Conservation (phyloP, 2,329 filamentous ascomycete genomes). For the Claviceps pazoutovae region DNA sequence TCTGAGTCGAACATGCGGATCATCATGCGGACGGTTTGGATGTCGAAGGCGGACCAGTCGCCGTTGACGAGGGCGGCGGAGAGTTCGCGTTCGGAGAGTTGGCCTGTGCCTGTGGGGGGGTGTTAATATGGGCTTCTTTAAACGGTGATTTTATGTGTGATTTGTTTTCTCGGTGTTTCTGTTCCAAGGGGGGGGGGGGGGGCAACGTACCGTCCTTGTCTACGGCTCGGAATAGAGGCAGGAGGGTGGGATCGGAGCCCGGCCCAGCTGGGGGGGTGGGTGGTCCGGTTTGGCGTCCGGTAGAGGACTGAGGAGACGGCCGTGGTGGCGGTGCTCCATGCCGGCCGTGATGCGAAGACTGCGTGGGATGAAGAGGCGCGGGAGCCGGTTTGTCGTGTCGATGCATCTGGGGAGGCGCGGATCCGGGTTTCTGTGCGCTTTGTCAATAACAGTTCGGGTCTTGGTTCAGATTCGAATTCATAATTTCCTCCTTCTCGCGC, state of each 20-base stretch:
- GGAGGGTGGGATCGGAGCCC: conserved; percentile 56
- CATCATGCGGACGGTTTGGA: conserved; percentile 95
- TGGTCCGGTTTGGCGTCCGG: conserved; percentile 44
- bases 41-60: conserved; percentile 88
- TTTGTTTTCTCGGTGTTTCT: too few relatives aligned
- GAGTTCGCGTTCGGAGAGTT: conserved; percentile 75
- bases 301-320: conserved; percentile 24
- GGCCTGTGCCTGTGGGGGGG: conserved; percentile 48
- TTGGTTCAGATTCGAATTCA: too few relatives aligned
- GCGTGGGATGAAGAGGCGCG: conserved; percentile 4
- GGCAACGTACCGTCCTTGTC: conserved; percentile 59
- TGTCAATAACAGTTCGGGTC: not conserved
- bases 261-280: conserved; percentile 47
- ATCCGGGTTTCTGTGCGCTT: conserved; percentile 22
- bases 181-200: too few relatives aligned
- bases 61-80: conserved; percentile 87
- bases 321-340: conserved; percentile 6
- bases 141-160: too few relatives aligned
- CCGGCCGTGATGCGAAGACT: not conserved
- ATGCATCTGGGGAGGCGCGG: conserved; percentile 10
- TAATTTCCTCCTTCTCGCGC: too few relatives aligned
- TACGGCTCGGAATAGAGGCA: conserved; percentile 78
- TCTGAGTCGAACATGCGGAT: conserved; percentile 98
- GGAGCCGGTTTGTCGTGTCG: conserved; percentile 38
- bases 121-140: not conserved